Evolutionary conservation across 2,329 filamentous ascomycete species (phyloP), one percentile per base, ranked within the genome.

Genomic region (Biscogniauxia sp.): DNA sequence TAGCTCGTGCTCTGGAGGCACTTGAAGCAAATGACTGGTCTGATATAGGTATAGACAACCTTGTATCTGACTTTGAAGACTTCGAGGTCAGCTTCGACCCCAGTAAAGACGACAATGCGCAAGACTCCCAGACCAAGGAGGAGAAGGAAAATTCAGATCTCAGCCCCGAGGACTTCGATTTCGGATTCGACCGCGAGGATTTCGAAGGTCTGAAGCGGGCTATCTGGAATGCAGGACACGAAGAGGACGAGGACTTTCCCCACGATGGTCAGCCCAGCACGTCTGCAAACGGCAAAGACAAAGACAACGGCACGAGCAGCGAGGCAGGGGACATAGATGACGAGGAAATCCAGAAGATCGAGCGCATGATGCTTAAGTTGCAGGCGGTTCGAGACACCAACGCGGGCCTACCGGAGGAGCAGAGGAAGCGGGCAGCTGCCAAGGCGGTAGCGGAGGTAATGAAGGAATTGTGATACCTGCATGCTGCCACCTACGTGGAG

Each of bases 11-110:
- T 2, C 77, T 79, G 8, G 86, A 90, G 69, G 87, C 87, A 0
- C 73, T 90, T 15, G 82, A 89, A 68, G 78, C 86, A 17, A 90
- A 89, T 69, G 87, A 89, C 72, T 90, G 88, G 88, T 79, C 77
- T 1, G 73, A 76, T 56, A 64, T 56, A 6, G 62, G 63, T n/a
- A 56, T 66, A 8, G 73, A 72, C 2, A 73, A 75, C 49, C 67
- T 75, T 1, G 69, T 63, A 1, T 71, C 75, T 0, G 73, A 76
- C 20, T 73, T 76, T 32, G 74, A 69, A 1, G 73, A 75, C 17
- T 65, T 77, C 52, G 74, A 77, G 61, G 65, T 68, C 50, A 55
- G 69, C 41, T 62, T 68, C 9, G 69, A 72, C 28, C 19, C 53
- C 20, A 55, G 32, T 0, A 58, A 66, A 23, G 64, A 66, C 7